A percentile compares a stretch with the other conserved stretches of the same genome.
Conservation (phyloP, 2,329 filamentous ascomycete genomes). For the Sporothrix luriei region DNA sequence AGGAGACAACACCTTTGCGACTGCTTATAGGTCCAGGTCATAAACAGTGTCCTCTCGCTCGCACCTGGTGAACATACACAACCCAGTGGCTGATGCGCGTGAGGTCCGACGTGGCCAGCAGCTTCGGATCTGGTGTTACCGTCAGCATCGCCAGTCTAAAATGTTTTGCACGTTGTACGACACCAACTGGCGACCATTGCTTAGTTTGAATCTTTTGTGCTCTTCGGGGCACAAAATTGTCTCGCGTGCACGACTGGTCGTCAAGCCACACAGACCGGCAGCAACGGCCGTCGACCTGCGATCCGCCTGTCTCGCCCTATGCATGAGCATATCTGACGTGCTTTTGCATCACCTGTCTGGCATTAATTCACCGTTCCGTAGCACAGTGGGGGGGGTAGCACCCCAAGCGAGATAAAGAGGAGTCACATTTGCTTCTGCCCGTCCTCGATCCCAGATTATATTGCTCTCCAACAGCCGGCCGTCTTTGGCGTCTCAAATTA, state of each 20-base stretch:
- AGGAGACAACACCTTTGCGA: neutral
- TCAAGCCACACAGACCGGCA: neutral
- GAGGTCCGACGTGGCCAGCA: neutral
- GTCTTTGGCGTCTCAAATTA: neutral
- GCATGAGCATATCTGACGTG: neutral
- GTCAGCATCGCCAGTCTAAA: neutral
- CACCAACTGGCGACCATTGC: neutral
- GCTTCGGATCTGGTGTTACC: conserved; percentile 1
- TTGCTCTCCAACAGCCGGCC: neutral
- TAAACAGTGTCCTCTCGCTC: neutral
- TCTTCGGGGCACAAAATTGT: neutral
- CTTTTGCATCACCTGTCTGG: neutral
- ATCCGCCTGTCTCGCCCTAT: neutral
- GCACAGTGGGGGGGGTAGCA: neutral
- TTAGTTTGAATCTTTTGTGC: neutral
- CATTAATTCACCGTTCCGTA: neutral
- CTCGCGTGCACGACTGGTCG: neutral
- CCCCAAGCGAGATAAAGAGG: neutral
- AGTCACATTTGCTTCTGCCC: neutral
- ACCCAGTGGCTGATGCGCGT: neutral
- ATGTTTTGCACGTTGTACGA: neutral
- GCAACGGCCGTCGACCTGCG: conserved; percentile 15
- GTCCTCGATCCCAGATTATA: neutral
- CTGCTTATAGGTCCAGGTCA: too few species aligned
- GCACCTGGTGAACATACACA: neutral